Percentiles rank a stretch among this genome's conserved stretches.
Conservation (phyloP, 345 rosid species). For the Anastatica hierochuntica region DNA sequence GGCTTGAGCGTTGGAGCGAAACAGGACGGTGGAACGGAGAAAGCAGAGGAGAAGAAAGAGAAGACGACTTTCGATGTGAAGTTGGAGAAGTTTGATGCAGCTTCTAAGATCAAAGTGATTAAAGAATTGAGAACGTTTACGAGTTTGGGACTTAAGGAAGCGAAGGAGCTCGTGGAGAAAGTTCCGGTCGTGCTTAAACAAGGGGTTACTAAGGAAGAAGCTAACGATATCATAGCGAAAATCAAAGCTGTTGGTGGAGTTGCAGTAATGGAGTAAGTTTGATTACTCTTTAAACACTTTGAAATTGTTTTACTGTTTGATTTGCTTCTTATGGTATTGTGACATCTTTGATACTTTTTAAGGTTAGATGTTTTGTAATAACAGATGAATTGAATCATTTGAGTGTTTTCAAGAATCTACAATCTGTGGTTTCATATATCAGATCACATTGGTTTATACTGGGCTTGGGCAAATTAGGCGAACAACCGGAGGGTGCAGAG, state of each 20-base stretch:
- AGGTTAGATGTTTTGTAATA: slow-evolving; percentile 17
- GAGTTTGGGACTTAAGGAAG: slow-evolving; percentile 27
- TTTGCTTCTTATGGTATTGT: neutral
- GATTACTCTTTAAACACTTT: neutral
- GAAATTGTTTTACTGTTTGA: neutral
- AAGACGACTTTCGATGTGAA: slow-evolving; percentile 28
- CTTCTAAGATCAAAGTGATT: slow-evolving; percentile 26
- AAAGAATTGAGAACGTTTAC: slow-evolving; percentile 31
- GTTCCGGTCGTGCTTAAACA: slow-evolving; percentile 21
- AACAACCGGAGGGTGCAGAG: too few relatives aligned
- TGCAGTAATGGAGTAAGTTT: slow-evolving; percentile 27
- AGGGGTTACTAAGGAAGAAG: slow-evolving; percentile 32
- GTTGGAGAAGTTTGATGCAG: slow-evolving; percentile 26
- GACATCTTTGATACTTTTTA: neutral
- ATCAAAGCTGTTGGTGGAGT: slow-evolving; percentile 31
- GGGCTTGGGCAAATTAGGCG: too few relatives aligned
- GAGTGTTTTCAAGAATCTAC: neutral
- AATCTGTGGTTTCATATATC: neutral
- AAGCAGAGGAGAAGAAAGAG: slow-evolving; percentile 28
- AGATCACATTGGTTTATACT: too few relatives aligned
- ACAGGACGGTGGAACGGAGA: slow-evolving; percentile 18
- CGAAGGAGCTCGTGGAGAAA: slow-evolving; percentile 32
- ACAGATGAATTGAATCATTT: neutral
- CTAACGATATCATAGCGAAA: slow-evolving; percentile 23
- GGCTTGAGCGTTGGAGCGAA: slow-evolving; percentile 20